Percentiles rank a stretch among this genome's conserved stretches.
Evolutionary conservation across 495 filamentous ascomycete genomes (phyloP).

Genomic region (Eremomyces bilateralis): DNA sequence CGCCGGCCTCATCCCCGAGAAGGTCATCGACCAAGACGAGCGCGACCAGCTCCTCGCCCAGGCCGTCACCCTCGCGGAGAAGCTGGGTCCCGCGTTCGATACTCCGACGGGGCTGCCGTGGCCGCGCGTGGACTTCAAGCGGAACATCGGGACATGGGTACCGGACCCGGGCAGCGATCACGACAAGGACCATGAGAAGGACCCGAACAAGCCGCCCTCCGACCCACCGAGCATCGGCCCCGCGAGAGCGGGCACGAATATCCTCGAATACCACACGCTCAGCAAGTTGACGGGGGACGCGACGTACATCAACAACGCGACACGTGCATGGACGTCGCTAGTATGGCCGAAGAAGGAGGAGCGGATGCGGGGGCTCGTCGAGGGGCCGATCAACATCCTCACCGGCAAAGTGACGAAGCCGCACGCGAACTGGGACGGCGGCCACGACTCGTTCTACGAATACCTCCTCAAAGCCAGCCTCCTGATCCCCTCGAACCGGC

Average conservation of each 20-base stretch:
- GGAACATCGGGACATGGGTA: constrained; percentile 4
- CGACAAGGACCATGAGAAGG: too few relatives aligned
- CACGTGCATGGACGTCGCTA: constrained; percentile 14
- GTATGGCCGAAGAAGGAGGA: constrained; percentile 11
- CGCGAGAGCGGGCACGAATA: constrained; percentile 12
- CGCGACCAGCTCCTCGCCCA: constrained; percentile 12
- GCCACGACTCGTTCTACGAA: constrained; percentile 15
- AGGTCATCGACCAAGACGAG: constrained; percentile 5
- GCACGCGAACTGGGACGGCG: constrained; percentile 11
- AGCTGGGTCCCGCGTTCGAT: constrained; percentile 15
- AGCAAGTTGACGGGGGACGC: constrained; percentile 12
- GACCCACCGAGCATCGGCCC: constrained; percentile 9
- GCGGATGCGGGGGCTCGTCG: constrained; percentile 9
- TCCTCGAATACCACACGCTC: constrained; percentile 14
- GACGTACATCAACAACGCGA: constrained; percentile 11
- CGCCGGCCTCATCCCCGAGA: constrained; percentile 9
- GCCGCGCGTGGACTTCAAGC: constrained; percentile 15
- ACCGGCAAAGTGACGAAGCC: constrained; percentile 9
- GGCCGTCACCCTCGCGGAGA: constrained; percentile 12
- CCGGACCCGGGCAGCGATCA: constrained; percentile 8
- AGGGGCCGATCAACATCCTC: constrained; percentile 13
- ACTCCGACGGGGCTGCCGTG: constrained; percentile 16
- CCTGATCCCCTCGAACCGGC: constrained; percentile 8
- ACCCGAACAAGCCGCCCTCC: constrained; percentile 9
- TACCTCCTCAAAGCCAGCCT: constrained; percentile 15